Evolutionary conservation across 2,329 filamentous ascomycete species (phyloP), one percentile per base, ranked within the genome.

Genomic region (Blastomyces percursus): DNA sequence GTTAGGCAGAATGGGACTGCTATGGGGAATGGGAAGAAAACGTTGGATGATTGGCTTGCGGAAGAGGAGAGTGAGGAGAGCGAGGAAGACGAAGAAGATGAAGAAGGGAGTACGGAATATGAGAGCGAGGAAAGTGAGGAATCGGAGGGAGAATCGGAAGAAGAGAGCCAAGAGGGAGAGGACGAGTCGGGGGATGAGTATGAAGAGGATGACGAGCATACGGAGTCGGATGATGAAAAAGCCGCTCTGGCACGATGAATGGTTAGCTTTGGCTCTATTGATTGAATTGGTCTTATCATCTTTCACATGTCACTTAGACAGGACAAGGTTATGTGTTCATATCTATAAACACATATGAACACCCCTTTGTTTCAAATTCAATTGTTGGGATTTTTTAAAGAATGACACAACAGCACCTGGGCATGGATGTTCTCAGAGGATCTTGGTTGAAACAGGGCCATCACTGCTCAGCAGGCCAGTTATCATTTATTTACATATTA

Each of bases 21-120:
- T 16, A 64, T 69, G 35, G 69, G 66, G 16, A 64, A 70, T 19
- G 86, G 86, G 60, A 84, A 85, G 50, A 96, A 96, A 82, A 90
- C 87, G 24, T 77, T 99, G 65, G 91, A 97, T 77, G 91, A 96
- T 73, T 97, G 94, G 92, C 79, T 97, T 62, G 91, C 87, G 4
- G 89, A 91, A 70, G 85, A 84, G 52, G 84, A 85, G 19, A 80
- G 79, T 35, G 82, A 80, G n/a, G 80, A 80, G 0, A 81, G 81
- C 0, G 79, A 82, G 0, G 75, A 77, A 40, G 79, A 79, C 0
- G 80, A 81, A 0, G 80, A 79, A 3, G 76, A 77, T 59, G 71
- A 71, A 1, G 76, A 78, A 0, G 78, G 78, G 0, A 79, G 66
- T 14, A 66, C 66, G 21, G 69, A 68, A 3, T 70, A 73, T n/a